Evolutionary conservation across 257 asterid species (phyloP).

Genomic region (Jacaranda mimosifolia): DNA sequence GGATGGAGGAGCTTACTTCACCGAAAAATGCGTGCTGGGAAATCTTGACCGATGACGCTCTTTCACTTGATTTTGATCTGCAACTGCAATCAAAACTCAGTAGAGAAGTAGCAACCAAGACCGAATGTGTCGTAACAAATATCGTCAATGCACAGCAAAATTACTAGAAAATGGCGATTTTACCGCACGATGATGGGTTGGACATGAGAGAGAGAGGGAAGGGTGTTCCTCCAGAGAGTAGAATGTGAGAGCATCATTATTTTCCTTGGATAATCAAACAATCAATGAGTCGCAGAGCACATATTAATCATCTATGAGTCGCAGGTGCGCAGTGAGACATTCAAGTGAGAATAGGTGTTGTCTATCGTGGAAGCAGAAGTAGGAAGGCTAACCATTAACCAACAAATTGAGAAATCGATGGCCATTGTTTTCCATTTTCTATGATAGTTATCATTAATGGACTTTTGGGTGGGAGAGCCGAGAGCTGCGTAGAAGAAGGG

Average conservation of each 20-base stretch:
- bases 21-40: conserved; percentile 31
- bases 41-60: conserved; percentile 23
- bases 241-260: conserved; percentile 36
- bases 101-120: conserved; percentile 19
- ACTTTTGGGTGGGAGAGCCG: conserved; percentile 39
- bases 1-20: conserved; percentile 39
- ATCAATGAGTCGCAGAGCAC: background rate
- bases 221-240: conserved; percentile 36
- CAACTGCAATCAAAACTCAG: conserved; percentile 27
- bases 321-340: too few species aligned
- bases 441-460: background rate
- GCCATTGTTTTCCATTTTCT: background rate
- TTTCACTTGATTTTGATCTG: conserved; percentile 38
- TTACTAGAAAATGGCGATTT: background rate
- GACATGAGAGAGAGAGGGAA: background rate
- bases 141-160: background rate
- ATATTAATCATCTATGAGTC: background rate
- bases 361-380: background rate
- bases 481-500: conserved; percentile 46
- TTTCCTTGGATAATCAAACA: conserved; percentile 20
- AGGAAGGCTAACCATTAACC: background rate
- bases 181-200: conserved; percentile 29
- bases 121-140: background rate
- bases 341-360: background rate
- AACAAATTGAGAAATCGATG: conserved; percentile 7